phyloP scores from a whole-genome alignment of 2,329 filamentous ascomycete genomes.

The Exserohilum turcica region DNA sequence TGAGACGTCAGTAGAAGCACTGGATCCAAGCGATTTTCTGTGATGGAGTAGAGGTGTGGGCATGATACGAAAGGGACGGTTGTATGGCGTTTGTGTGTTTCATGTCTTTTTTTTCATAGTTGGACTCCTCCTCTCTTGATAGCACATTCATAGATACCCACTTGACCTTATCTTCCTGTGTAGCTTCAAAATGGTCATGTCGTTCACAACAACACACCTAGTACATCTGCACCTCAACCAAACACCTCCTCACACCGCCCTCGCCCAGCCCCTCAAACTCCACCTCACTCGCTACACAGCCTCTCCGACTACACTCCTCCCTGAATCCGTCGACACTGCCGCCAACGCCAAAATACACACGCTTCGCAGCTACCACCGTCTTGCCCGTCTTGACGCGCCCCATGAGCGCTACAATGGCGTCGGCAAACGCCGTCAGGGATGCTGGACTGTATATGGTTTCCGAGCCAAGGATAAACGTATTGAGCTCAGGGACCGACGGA shows the following conservation, averaged over 20 bases:
- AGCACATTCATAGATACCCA: conserved; percentile 12
- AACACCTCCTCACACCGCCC: conserved; percentile 53
- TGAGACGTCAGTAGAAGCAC: conserved; percentile 13
- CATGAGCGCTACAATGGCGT: conserved; percentile 67
- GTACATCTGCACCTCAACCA: conserved; percentile 54
- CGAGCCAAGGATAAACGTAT: conserved; percentile 66
- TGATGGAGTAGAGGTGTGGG: too few relatives aligned
- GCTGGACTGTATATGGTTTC: conserved; percentile 85
- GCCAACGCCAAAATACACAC: conserved; percentile 82
- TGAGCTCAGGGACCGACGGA: conserved; percentile 45
- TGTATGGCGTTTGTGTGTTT: neutral
- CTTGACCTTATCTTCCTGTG: too few relatives aligned
- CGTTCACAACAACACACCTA: too few relatives aligned
- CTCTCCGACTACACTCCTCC: conserved; percentile 49
- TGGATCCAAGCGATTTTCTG: neutral
- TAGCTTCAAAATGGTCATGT: too few relatives aligned
- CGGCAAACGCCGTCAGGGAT: conserved; percentile 70
- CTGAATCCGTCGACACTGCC: conserved; percentile 79
- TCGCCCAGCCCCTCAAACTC: conserved; percentile 54
- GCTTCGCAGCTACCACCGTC: conserved; percentile 75
- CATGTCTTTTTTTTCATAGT: neutral
- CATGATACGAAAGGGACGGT: neutral
- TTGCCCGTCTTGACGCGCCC: conserved; percentile 58
- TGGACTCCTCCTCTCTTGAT: neutral
- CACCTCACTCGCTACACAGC: conserved; percentile 55